Base-by-base conservation (phyloP, 2,329 filamentous ascomycete species). In the Arthroderma sp. region DNA sequence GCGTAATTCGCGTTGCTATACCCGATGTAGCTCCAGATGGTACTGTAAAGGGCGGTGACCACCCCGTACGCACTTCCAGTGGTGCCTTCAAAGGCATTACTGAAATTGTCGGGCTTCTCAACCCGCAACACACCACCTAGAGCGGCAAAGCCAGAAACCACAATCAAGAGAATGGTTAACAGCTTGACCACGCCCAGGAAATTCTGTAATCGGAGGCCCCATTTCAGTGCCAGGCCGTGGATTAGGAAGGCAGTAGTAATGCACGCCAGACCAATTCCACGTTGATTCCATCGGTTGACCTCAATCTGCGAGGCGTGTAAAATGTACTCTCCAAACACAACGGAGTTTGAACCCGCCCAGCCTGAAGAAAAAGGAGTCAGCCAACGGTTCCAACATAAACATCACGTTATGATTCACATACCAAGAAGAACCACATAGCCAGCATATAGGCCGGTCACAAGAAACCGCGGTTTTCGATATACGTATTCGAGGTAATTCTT, bases 271-370 rank as follows among this genome's bases (percentile, higher is more conserved):
- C 82, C 84, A 17, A 87, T 73, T 44, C 77, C 82, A 39, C 84
- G 77, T 71, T 86, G 81, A 67, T 86, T 85, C 83, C 83, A 86
- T 21, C 82, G 75, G 53, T 73, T 77, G 23, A 84, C 80, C 61
- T 86, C 79, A 21, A 81, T 76, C 11, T 81, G 72, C 9, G 83
- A 80, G 7, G 84, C 84, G 65, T 84, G 77, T 1, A 87, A 76
- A 58, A 87, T 81, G 68, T 87, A 87, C 66, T 86, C 82, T 59
- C 83, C 83, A 61, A 87, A 86, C 39, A 86, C 78, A 61, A 87
- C 81, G 0, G 80, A 84, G 68, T 87, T 87, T 13, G 80, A 80
- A 5, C 80, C 80, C 0, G 82, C 81, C 81, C 82, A 86, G 11
- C 59, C 59, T 60, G 38, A 8, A 35, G 15, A 0, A 13, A 31